Conservation (phyloP, 768 basidiomycete genomes). For the Dendrothele bispora region DNA sequence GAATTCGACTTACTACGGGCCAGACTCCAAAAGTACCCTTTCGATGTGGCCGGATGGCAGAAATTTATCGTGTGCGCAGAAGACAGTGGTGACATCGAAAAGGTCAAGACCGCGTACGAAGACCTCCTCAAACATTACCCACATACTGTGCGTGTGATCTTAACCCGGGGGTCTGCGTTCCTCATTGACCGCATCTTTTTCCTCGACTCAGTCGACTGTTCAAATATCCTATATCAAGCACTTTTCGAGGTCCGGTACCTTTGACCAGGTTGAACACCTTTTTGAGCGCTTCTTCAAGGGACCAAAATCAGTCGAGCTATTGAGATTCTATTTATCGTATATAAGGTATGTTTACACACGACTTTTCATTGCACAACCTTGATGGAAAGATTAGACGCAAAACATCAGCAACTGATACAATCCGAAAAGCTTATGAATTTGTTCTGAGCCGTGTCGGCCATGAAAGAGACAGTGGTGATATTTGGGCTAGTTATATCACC, state of each 20-base stretch:
- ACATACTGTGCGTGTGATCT: slow-evolving; percentile 77
- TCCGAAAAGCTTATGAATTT: slow-evolving; percentile 91
- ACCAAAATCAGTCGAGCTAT: slow-evolving; percentile 88
- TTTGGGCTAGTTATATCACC: slow-evolving; percentile 93
- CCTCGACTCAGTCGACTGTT: slow-evolving; percentile 59
- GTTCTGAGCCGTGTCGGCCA: slow-evolving; percentile 86
- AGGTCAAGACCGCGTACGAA: slow-evolving; percentile 81
- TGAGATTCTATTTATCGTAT: slow-evolving; percentile 92
- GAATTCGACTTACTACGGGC: slow-evolving; percentile 68
- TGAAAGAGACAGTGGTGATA: slow-evolving; percentile 88
- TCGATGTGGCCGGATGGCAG: slow-evolving; percentile 76
- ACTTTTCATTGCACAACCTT: slow-evolving; percentile 9
- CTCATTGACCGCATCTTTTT: too few relatives aligned
- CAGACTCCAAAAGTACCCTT: slow-evolving; percentile 59
- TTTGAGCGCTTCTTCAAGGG: slow-evolving; percentile 85
- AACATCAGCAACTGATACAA: slow-evolving; percentile 66
- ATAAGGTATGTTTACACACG: slow-evolving; percentile 59
- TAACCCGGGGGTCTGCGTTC: too few relatives aligned
- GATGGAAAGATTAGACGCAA: slow-evolving; percentile 14
- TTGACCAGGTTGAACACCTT: slow-evolving; percentile 76
- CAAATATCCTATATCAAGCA: slow-evolving; percentile 85
- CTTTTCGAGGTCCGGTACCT: slow-evolving; percentile 62
- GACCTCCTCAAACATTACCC: slow-evolving; percentile 83
- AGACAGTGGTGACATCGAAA: slow-evolving; percentile 71
- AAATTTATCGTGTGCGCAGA: slow-evolving; percentile 77